Evolutionary conservation across 1,139 yeast genomes (phyloP), one percentile per base, ranked within the genome.

Genomic region (Protomyces inouyei): DNA sequence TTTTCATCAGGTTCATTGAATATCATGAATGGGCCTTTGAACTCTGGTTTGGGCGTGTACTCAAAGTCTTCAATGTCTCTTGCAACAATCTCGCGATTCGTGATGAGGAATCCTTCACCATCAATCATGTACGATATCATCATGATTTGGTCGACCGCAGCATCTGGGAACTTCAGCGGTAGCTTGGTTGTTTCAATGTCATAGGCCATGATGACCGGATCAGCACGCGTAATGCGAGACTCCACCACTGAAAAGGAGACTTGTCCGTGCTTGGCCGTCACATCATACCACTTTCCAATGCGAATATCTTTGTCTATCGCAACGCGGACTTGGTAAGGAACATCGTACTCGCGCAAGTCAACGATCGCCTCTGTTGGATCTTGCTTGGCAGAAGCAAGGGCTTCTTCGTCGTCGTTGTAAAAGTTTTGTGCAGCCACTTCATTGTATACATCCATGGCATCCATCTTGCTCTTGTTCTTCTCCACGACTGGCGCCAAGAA

Each of bases 121-220:
- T 95, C 98, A 67, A 95, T 91, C 98, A 95, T 95, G 75, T 95
- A 95, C 1, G 98, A 95, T 65, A 95, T 93, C 98, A 95, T 95
- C 98, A 95, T 95, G 55, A 95, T 83, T 75, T 90, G 96, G 77
- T 95, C 99, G n/a, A 88, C 80, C 23, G 87, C 80, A 3, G 97
- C 83, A 72, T 90, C 98, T 0, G 99, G 99, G 70, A 95, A 95
- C 73, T 95, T 95, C 66, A 95, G 81, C 0, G 98, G 98, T 18
- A 95, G 91, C 74, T 95, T 95, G 3, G 98, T 91, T 0, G 99
- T 95, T 79, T 95, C 99, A 65, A 95, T 95, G 81, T 95, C 99
- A 73, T 89, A 95, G 0, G 98, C 98, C 73, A 95, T 76, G 3
- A 95, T 93, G 10, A 95, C 97, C 0, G 98, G 98, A 73, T 95